These are phyloP conservation scores for Heliosperma pusillum DNA, from an alignment of 148 eudicot genomes.

Conservation along the genomic window DNA sequence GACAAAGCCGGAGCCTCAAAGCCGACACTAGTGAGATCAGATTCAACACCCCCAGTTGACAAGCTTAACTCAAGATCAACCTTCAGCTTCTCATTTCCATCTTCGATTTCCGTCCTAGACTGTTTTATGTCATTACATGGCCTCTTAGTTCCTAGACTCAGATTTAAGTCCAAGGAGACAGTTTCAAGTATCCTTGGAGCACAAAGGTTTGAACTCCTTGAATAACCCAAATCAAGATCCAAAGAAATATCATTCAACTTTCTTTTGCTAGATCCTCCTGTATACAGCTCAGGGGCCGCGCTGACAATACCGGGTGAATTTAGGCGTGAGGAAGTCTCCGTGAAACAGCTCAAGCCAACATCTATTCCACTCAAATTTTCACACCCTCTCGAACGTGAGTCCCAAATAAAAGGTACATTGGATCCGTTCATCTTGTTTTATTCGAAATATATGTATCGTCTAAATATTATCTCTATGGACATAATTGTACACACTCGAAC, in stretches of 20 bases:
- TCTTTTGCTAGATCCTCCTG: conserved; percentile 32
- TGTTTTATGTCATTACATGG: conserved; percentile 16
- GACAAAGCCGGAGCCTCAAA: conserved; percentile 22
- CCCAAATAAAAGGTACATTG: conserved; percentile 13
- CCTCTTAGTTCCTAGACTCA: conserved; percentile 15
- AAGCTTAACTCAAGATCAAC: conserved; percentile 65
- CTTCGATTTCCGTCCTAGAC: conserved; percentile 14
- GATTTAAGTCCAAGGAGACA: conserved; percentile 8
- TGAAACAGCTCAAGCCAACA: conserved; percentile 15
- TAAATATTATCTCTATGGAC: conserved; percentile 10
- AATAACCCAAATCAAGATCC: conserved; percentile 37
- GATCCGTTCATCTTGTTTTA: conserved; percentile 21
- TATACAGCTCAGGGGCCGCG: conserved; percentile 20
- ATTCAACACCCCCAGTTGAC: conserved; percentile 45
- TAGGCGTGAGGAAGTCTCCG: too few species aligned
- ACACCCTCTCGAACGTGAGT: conserved; percentile 10
- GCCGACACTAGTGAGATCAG: conserved; percentile 50
- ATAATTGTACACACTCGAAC: conserved; percentile 12
- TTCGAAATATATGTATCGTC: conserved; percentile 19
- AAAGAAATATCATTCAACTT: conserved; percentile 33
- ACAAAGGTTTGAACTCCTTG: conserved; percentile 17
- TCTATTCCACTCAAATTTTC: conserved; percentile 15
- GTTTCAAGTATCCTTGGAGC: background rate
- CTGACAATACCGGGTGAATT: too few species aligned
- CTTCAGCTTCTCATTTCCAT: conserved; percentile 20